Evolutionary conservation across 1,284 basidiomycete genomes (phyloP).

Genomic region (Gastroboletus turbinatus): DNA sequence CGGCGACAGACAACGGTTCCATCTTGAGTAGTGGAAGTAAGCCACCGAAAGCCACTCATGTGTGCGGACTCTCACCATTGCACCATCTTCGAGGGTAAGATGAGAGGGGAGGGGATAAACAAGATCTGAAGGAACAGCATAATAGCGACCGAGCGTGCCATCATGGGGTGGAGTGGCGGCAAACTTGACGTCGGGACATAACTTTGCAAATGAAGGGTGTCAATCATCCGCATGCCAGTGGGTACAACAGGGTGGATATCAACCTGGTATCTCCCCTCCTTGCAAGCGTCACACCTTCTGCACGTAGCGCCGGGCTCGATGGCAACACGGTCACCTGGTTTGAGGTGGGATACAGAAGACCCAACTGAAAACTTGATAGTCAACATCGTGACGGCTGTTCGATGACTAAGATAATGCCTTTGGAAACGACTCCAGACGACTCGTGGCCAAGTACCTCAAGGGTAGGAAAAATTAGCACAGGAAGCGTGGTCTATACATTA

Average conservation of each 20-base stretch:
- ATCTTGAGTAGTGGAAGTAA: conserved; percentile 52
- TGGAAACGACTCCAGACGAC: conserved; percentile 50
- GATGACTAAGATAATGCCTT: conserved; percentile 25
- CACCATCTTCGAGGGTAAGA: conserved; percentile 80
- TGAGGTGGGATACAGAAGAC: conserved; percentile 43
- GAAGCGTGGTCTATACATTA: conserved; percentile 1
- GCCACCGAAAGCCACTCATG: background rate
- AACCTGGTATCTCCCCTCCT: conserved; percentile 80
- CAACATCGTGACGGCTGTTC: background rate
- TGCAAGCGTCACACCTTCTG: conserved; percentile 71
- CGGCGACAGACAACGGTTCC: conserved; percentile 91
- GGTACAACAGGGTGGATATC: conserved; percentile 10
- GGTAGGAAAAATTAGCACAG: background rate
- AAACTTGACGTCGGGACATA: conserved; percentile 79
- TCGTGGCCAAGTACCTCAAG: conserved; percentile 58
- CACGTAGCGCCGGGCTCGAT: conserved; percentile 83
- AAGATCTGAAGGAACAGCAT: conserved; percentile 73
- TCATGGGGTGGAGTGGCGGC: conserved; percentile 90
- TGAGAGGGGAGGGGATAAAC: conserved; percentile 72
- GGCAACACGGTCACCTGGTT: conserved; percentile 84
- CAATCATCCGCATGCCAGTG: background rate
- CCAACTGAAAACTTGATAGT: conserved; percentile 26
- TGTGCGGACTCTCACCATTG: conserved; percentile 56
- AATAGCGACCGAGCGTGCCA: conserved; percentile 84
- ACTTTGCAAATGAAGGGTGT: conserved; percentile 37